These are phyloP conservation scores for Arthrobotrys conoides DNA, from an alignment of 2,329 filamentous ascomycete genomes.

Conservation along the genomic window DNA sequence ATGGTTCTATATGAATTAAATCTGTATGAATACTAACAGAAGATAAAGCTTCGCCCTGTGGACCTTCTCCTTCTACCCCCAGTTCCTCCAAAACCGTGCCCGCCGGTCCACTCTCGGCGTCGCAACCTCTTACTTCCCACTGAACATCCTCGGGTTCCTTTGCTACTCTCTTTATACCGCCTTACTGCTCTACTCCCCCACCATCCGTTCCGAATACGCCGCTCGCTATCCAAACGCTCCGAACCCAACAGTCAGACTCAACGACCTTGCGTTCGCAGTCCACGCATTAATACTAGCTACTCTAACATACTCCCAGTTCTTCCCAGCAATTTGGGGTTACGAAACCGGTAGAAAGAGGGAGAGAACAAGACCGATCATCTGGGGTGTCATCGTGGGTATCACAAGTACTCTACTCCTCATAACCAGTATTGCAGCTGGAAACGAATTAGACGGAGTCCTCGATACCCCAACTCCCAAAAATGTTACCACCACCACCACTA, in stretches of 20 bases:
- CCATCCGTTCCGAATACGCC: constrained; percentile 86
- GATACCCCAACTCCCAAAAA: constrained; percentile 63
- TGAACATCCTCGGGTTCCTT: constrained; percentile 80
- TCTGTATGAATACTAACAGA: too few relatives aligned
- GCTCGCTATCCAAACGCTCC: constrained; percentile 79
- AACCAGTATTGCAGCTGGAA: constrained; percentile 68
- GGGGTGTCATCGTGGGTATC: constrained; percentile 76
- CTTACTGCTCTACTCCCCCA: constrained; percentile 82
- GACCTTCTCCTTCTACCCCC: constrained; percentile 94
- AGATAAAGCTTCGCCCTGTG: constrained; percentile 75
- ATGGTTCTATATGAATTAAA: too few relatives aligned
- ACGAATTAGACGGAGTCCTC: not conserved
- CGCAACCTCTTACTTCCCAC: constrained; percentile 86
- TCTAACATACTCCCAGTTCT: constrained; percentile 84
- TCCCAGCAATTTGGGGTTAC: constrained; percentile 80
- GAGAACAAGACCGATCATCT: constrained; percentile 74
- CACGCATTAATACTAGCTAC: constrained; percentile 82
- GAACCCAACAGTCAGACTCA: constrained; percentile 86
- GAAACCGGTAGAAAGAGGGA: constrained; percentile 69
- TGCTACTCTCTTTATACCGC: constrained; percentile 82
- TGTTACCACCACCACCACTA: not conserved
- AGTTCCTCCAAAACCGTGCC: constrained; percentile 82
- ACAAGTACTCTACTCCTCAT: constrained; percentile 72
- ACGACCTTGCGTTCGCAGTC: constrained; percentile 88
- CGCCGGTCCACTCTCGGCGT: constrained; percentile 85